Evolutionary conservation across 164 flowering plant genomes (phyloP), one percentile per base, ranked within the genome.

Genomic region (Vitis rupestris): DNA sequence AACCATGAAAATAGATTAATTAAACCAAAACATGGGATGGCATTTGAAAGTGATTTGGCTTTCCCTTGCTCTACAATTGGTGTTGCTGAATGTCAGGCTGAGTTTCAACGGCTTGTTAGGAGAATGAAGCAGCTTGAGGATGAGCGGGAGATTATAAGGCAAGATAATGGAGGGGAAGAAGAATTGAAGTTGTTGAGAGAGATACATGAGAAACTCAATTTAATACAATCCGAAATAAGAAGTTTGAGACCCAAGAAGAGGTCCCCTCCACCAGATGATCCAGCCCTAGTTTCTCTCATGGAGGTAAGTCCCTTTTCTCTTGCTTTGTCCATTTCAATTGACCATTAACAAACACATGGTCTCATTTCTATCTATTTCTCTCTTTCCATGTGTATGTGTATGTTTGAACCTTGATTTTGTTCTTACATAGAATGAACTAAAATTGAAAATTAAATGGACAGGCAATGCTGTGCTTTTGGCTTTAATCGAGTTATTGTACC

Each of bases 381-480:
- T 27, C 15, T 6, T 23, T 23, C 10, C 15, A 60, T 10, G 14
- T 60, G 37, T 9, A 17, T 12, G 63, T 60, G 27, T 23, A 23
- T 23, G 27, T 23, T 23, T 23, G 27, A 23, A 23, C 27, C 27
- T 23, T 23, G 27, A 23, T 23, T 23, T 13, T 31, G 14, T 69
- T 48, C n/a, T 15, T 44, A 10, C 27, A 13, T 15, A 19, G n/a
- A 10, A 19, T 15, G 27, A 15, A 58, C 10, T 23, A 58, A 16
- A n/a, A 58, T 58, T 16, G 9, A 15, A 3, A 16, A 37, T 23
- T 9, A 61, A 37, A 13, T 64, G 30, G 51, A 76, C 94, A 91
- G 97, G 91, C 82, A 73, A 88, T 87, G 91, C 81, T 88, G 3
- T 75, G 79, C 78, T 89, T 84, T 76, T 88, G 88, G 86, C 69